Base-by-base conservation (phyloP, 2,329 filamentous ascomycete species). In the Biscogniauxia mediterranea region DNA sequence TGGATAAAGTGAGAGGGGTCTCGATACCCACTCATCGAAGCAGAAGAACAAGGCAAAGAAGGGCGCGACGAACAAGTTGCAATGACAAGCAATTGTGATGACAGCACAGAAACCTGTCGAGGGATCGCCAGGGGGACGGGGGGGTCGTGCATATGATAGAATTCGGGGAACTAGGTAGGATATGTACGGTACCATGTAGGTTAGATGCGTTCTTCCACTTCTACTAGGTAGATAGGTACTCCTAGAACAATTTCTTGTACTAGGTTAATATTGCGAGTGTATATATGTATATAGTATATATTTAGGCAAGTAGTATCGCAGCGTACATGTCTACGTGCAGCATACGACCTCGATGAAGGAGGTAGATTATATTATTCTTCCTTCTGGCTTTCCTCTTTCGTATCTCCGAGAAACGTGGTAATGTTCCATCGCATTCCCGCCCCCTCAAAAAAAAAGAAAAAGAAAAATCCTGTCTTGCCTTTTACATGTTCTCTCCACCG, bases 371-470 rank as follows among this genome's bases (percentile, higher is more conserved):
- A 46, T 46, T 46, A 9, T n/a, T 5, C 11, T n/a, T 46, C 17
- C 38, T 46, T n/a, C 38, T 32, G 11, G 17, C 17, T 46, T 46
- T 11, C 38, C 38, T 46, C 17, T 46, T 46, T n/a, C 38, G 38
- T 46, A n/a, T n/a, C 60, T 61, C 28, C 54, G 65, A 56, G 62
- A 66, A 67, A 67, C 65, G 64, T 67, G 65, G 65, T 64, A 61
- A 61, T 66, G 65, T 67, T 66, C 62, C 64, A 67, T 66, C 60
- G 65, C 63, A 66, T 66, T 46, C 56, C 58, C 61, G 55, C 52
- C 54, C 50, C 28, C 28, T 13, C 28, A 9, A 9, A 32, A 32
- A 32, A 32, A 32, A 32, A 32, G 7, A 2, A 9, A 9, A 32
- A 32, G 7, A 32, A 32, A 32, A 32, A 32, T 32, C 28, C 28